These are phyloP conservation scores for Spatholobus suberectus DNA, from an alignment of 306 rosid species.

Conservation along the genomic window DNA sequence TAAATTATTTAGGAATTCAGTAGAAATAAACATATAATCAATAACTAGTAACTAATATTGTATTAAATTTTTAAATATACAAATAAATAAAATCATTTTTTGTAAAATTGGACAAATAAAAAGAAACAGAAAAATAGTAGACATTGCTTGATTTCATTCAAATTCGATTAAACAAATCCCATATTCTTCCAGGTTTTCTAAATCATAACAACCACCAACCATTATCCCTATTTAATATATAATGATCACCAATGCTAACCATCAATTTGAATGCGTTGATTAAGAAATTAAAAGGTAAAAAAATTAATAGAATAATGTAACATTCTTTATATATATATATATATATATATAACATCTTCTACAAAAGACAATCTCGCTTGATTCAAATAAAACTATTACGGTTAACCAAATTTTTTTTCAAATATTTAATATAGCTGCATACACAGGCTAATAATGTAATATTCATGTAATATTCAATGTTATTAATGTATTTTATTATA, in stretches of 20 bases:
- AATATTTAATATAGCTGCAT: no score
- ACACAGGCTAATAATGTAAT: no score
- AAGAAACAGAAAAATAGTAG: not conserved
- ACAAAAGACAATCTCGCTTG: no score
- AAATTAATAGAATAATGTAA: not conserved
- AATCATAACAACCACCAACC: not conserved
- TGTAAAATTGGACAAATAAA: not conserved
- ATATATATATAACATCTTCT: no score
- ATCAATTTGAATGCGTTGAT: not conserved
- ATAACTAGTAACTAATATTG: not conserved
- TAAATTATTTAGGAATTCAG: not conserved
- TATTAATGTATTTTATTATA: not conserved
- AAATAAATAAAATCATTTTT: not conserved
- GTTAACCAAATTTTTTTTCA: no score
- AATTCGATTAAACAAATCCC: constrained; percentile 3
- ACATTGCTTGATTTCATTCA: not conserved
- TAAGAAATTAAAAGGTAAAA: not conserved
- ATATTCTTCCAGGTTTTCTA: not conserved
- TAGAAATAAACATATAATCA: not conserved
- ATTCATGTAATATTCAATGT: no score
- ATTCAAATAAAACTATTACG: no score
- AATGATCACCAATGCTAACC: not conserved
- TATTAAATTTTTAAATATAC: not conserved
- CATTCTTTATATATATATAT: no score
- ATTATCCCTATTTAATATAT: not conserved